Percentiles rank a stretch among this genome's conserved stretches.
Evolutionary conservation across 352 stramenopile species (phyloP).

Genomic region (Globisporangium echinulatum): DNA sequence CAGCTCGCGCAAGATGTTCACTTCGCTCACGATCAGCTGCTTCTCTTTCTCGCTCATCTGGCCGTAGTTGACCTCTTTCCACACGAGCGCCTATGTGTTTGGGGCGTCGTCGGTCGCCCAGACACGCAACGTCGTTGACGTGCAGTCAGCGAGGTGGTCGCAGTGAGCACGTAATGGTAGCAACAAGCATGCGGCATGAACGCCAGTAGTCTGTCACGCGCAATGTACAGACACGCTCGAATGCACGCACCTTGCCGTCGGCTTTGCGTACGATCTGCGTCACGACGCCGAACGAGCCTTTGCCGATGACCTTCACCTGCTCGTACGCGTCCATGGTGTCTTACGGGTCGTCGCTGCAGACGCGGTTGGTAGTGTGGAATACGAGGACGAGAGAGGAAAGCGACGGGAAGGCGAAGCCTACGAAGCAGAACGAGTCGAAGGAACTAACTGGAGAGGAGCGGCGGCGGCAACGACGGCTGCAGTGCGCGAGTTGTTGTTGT

Average conservation of each 20-base stretch:
- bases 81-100: constrained; percentile 79
- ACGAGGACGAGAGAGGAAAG: too few relatives aligned
- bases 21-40: constrained; percentile 91
- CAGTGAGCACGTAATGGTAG: too few relatives aligned
- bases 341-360: not conserved
- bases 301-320: constrained; percentile 85
- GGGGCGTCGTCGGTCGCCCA: not conserved
- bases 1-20: constrained; percentile 92
- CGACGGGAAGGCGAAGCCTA: too few relatives aligned
- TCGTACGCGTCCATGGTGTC: constrained; percentile 83
- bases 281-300: constrained; percentile 89
- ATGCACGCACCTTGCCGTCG: constrained; percentile 68
- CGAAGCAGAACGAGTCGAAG: too few relatives aligned
- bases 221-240: not conserved
- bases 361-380: not conserved
- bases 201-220: not conserved
- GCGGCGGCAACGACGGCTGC: too few relatives aligned
- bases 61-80: constrained; percentile 91
- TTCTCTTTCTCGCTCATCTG: constrained; percentile 92
- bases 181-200: too few relatives aligned
- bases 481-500: too few relatives aligned
- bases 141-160: too few relatives aligned
- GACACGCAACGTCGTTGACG: not conserved
- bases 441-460: too few relatives aligned
- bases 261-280: constrained; percentile 86